These are phyloP conservation scores for Saksenaea vasiformis DNA, from an alignment of 371 early-diverging fungal species.

Conservation along the genomic window DNA sequence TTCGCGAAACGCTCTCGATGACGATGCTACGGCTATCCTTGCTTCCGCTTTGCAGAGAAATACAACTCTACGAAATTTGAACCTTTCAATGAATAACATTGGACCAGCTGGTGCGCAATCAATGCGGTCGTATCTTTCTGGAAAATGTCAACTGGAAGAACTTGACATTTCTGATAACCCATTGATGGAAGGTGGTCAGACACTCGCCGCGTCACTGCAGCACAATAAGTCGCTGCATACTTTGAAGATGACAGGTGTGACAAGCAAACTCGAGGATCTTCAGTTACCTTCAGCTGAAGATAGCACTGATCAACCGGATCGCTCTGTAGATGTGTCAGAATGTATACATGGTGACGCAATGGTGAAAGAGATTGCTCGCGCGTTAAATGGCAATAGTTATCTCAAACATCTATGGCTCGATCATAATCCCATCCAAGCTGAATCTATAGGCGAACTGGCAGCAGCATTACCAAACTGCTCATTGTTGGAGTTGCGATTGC, in stretches of 20 bases:
- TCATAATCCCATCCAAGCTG: conserved; percentile 36
- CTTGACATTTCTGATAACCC: conserved; percentile 62
- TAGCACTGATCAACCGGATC: conserved; percentile 8
- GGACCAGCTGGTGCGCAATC: conserved; percentile 34
- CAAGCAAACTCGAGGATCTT: conserved; percentile 29
- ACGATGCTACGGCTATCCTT: conserved; percentile 30
- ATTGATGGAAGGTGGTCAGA: conserved; percentile 46
- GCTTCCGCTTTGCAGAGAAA: conserved; percentile 18
- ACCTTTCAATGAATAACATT: conserved; percentile 50
- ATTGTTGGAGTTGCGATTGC: conserved; percentile 45
- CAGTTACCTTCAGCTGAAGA: conserved; percentile 33
- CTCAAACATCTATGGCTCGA: conserved; percentile 53
- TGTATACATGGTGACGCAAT: conserved; percentile 49
- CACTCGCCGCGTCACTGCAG: conserved; percentile 36
- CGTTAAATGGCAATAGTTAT: conserved; percentile 28
- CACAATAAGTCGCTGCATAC: conserved; percentile 35
- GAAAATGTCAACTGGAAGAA: conserved; percentile 27
- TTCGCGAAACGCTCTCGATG: conserved; percentile 52
- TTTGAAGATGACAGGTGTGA: conserved; percentile 48
- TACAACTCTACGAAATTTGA: conserved; percentile 28
- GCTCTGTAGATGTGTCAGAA: conserved; percentile 22
- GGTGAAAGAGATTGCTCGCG: conserved; percentile 29
- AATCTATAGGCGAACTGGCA: conserved; percentile 14
- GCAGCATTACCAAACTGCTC: conserved; percentile 2
- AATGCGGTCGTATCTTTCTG: conserved; percentile 24